These are phyloP conservation scores for Claviceps sp. DNA, from an alignment of 2,329 filamentous ascomycete genomes.

Conservation along the genomic window DNA sequence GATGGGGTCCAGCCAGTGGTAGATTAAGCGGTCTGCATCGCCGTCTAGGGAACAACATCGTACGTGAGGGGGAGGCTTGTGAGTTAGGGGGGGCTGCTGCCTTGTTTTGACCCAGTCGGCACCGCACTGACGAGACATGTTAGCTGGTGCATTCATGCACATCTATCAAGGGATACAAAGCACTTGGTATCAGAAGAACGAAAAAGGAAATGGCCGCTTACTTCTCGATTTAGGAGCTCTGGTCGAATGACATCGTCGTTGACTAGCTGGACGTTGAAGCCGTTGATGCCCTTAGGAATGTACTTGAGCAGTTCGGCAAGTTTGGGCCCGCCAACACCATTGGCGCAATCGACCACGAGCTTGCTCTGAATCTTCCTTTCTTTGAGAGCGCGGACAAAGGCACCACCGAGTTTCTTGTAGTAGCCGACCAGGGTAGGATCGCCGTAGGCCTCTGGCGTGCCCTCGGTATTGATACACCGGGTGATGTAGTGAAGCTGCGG, in stretches of 20 bases:
- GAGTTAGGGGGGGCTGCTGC: slow-evolving; percentile 75
- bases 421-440: slow-evolving; percentile 83
- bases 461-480: slow-evolving; percentile 85
- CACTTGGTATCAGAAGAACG: neutral
- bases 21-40: slow-evolving; percentile 89
- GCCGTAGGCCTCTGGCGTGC: slow-evolving; percentile 77
- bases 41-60: slow-evolving; percentile 88
- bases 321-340: slow-evolving; percentile 91
- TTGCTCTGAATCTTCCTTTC: slow-evolving; percentile 60
- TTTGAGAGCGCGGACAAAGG: slow-evolving; percentile 73
- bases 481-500: slow-evolving; percentile 97
- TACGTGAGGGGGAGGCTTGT: slow-evolving; percentile 61
- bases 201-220: slow-evolving; percentile 27
- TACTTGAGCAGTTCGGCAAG: slow-evolving; percentile 75
- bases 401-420: slow-evolving; percentile 79
- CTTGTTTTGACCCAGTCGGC: slow-evolving; percentile 97
- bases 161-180: too few species aligned
- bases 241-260: slow-evolving; percentile 90
- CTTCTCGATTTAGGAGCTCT: slow-evolving; percentile 77
- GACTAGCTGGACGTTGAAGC: slow-evolving; percentile 70
- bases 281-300: slow-evolving; percentile 55
- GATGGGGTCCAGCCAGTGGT: slow-evolving; percentile 79
- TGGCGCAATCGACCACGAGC: slow-evolving; percentile 86
- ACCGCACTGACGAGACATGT: slow-evolving; percentile 50
- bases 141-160: neutral